Evolutionary conservation across 2,329 filamentous ascomycete genomes (phyloP).

Genomic region (Fusarium sp.): DNA sequence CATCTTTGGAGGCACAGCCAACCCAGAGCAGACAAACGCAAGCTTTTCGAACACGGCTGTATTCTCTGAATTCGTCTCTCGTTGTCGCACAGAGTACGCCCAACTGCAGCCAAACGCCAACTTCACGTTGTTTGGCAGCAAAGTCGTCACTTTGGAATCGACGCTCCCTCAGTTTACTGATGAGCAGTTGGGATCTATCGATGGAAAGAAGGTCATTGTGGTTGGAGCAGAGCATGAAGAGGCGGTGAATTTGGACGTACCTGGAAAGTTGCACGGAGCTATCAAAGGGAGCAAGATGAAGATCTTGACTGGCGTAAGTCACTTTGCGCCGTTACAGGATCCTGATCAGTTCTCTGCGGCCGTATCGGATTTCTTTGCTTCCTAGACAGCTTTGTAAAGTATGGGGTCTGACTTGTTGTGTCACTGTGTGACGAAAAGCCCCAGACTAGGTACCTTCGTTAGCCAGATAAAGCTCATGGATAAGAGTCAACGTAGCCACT

Average conservation of each 20-base stretch:
- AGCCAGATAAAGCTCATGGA: neutral
- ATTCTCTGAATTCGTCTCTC: slow-evolving; percentile 50
- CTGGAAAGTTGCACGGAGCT: slow-evolving; percentile 48
- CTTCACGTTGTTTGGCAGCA: slow-evolving; percentile 52
- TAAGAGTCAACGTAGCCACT: neutral
- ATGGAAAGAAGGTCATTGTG: slow-evolving; percentile 47
- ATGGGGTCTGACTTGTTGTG: neutral
- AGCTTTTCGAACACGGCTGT: slow-evolving; percentile 49
- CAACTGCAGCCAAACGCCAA: slow-evolving; percentile 50
- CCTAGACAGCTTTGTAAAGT: neutral
- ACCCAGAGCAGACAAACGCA: slow-evolving; percentile 50
- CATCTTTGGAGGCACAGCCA: slow-evolving; percentile 52
- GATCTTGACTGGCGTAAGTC: slow-evolving; percentile 53
- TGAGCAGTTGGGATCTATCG: slow-evolving; percentile 45
- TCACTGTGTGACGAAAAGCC: neutral
- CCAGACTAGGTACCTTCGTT: neutral
- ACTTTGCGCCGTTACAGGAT: slow-evolving; percentile 57
- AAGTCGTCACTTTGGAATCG: slow-evolving; percentile 52
- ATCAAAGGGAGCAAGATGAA: slow-evolving; percentile 53
- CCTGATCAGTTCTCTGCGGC: slow-evolving; percentile 50
- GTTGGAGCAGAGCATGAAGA: slow-evolving; percentile 51
- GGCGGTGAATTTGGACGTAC: slow-evolving; percentile 54
- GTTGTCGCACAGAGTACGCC: slow-evolving; percentile 52
- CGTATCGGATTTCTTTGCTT: slow-evolving; percentile 44
- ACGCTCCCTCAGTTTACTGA: slow-evolving; percentile 51